Evolutionary conservation across 2,329 filamentous ascomycete species (phyloP), one percentile per base, ranked within the genome.

Genomic region (Periconia sp.): DNA sequence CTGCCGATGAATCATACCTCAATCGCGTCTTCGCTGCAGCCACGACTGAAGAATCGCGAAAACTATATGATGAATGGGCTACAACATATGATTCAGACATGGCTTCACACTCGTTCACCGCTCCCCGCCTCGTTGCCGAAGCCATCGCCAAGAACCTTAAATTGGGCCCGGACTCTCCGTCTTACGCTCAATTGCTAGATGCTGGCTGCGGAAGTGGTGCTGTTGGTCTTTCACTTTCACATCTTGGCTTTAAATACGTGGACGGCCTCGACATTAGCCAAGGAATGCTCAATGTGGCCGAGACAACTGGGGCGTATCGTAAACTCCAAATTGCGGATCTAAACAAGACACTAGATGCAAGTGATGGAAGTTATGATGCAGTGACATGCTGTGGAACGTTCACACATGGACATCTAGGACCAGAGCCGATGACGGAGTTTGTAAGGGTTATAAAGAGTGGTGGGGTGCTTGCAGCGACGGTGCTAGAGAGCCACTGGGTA

Each of bases 151-250:
- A 53, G 31, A 43, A 59, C 25, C 43, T 57, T 19, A 41, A 42
- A 4, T 28, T 42, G 25, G 12, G 41, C 7, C 36, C 53, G 5
- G n/a, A n/a, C n/a, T n/a, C n/a, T n/a, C 29, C 57, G 8, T 45
- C 61, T 15, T 52, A 60, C 13, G 57, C 61, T 5, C 40, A 51
- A 3, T 74, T 82, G 41, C 70, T 80, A 0, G 79, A 82, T 45
- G 78, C 78, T 16, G 79, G 79, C n/a, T 81, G 79, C 43, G 79
- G 79, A 4, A 82, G 78, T 0, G 79, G 79, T 0, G 72, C 80
- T 7, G 78, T 80, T 9, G 79, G 78, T 4, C 59, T 72, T 15
- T 73, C 73, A 18, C 72, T 82, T 4, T 68, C 72, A 16, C 61
- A 71, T 25, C 57, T 69, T 22, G 73, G 75, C 3, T 73, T 72